Conservation (phyloP, 2,329 filamentous ascomycete species). For the Colletotrichum sp. region DNA sequence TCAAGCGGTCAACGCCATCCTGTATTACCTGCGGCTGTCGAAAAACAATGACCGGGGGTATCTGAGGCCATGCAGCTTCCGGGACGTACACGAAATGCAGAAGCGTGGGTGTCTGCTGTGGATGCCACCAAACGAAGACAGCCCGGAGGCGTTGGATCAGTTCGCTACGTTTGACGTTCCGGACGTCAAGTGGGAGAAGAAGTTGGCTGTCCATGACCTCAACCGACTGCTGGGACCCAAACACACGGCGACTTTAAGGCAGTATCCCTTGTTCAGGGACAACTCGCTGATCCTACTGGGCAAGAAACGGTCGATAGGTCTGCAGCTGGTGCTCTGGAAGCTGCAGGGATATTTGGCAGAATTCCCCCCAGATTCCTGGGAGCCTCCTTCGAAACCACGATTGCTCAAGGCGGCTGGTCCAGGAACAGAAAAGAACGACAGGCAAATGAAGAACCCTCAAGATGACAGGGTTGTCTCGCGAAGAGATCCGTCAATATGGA, state of each 20-base stretch:
- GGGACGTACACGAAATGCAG: constrained; percentile 41
- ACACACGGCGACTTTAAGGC: constrained; percentile 41
- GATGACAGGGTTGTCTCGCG: neutral
- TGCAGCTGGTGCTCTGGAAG: constrained; percentile 61
- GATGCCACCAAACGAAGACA: constrained; percentile 10
- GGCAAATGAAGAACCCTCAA: neutral
- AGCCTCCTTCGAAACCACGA: neutral
- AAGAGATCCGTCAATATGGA: neutral
- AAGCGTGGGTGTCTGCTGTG: constrained; percentile 53
- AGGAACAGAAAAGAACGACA: neutral
- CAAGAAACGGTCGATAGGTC: constrained; percentile 36
- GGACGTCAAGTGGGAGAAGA: constrained; percentile 33
- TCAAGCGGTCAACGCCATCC: constrained; percentile 49
- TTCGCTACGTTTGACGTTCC: constrained; percentile 38
- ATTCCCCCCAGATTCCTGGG: neutral
- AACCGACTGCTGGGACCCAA: constrained; percentile 52
- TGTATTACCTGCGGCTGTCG: constrained; percentile 38
- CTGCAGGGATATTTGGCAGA: constrained; percentile 57
- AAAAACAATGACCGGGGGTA: constrained; percentile 35
- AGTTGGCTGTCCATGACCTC: constrained; percentile 59
- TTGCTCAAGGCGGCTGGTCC: neutral
- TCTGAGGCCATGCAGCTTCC: constrained; percentile 50
- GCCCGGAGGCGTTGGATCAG: neutral
- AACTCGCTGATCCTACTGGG: constrained; percentile 44
- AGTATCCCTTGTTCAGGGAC: constrained; percentile 8